phyloP scores from a whole-genome alignment of 2,329 filamentous ascomycete species.

The Davidsoniella neocaledoniae region DNA sequence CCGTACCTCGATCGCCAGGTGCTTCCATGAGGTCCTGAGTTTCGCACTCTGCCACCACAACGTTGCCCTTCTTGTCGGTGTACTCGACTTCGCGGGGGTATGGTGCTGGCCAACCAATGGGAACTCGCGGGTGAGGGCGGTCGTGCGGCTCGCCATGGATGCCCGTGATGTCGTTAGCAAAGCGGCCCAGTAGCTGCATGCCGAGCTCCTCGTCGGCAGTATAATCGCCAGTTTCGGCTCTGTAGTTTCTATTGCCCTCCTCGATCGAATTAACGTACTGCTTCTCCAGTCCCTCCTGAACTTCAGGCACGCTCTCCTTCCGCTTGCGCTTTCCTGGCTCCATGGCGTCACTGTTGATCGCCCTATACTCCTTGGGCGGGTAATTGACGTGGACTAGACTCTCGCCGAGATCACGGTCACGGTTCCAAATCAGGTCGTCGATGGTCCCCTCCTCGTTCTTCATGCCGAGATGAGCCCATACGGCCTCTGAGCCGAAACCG shows the following conservation, averaged over 20 bases:
- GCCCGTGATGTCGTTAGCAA: constrained; percentile 3
- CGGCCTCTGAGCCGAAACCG: neutral
- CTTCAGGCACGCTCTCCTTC: no score
- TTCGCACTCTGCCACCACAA: neutral
- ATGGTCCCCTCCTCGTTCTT: neutral
- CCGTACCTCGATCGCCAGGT: no score
- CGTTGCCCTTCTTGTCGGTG: neutral
- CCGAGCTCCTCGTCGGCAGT: no score
- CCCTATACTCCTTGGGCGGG: no score
- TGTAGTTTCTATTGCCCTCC: no score
- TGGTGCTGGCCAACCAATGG: constrained; percentile 1
- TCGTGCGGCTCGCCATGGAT: constrained; percentile 4
- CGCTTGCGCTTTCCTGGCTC: no score
- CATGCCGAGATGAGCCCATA: neutral
- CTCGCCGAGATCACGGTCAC: constrained; percentile 17
- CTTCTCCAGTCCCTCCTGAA: no score
- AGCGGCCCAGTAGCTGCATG: neutral
- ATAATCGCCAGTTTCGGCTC: no score
- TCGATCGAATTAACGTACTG: no score
- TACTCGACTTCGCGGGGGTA: neutral
- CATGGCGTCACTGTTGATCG: no score
- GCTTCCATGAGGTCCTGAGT: neutral
- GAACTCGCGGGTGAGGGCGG: neutral
- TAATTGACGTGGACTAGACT: constrained; percentile 4
- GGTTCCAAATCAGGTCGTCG: constrained; percentile 13